Conservation (phyloP, 768 basidiomycete genomes). For the Chalciporus piperatus region DNA sequence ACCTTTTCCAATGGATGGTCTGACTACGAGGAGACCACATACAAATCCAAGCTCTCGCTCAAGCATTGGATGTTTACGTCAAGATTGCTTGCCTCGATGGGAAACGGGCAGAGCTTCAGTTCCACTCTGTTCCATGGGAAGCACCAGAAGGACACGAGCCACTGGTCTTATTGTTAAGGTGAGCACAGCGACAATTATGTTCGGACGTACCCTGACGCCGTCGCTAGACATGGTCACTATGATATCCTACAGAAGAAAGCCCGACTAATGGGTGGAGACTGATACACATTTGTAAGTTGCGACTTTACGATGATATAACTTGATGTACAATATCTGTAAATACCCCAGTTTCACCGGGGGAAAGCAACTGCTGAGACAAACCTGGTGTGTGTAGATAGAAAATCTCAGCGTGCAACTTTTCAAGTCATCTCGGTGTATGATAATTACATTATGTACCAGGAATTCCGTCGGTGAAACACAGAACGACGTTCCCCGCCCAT, state of each 20-base stretch:
- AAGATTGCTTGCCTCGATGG: slow-evolving; percentile 83
- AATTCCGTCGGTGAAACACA: too few relatives aligned
- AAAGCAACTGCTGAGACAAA: too few relatives aligned
- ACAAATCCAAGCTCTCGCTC: slow-evolving; percentile 74
- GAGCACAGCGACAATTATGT: slow-evolving; percentile 17
- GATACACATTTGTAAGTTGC: not conserved
- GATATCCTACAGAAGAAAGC: slow-evolving; percentile 48
- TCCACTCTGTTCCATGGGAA: slow-evolving; percentile 60
- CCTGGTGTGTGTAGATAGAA: too few relatives aligned
- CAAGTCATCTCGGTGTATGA: too few relatives aligned
- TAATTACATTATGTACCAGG: too few relatives aligned
- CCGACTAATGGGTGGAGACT: not conserved
- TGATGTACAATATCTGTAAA: not conserved
- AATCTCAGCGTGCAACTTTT: too few relatives aligned
- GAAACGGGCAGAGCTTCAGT: slow-evolving; percentile 51
- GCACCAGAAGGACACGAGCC: slow-evolving; percentile 45
- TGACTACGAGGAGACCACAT: slow-evolving; percentile 60
- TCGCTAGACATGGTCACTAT: slow-evolving; percentile 78
- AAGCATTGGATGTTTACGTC: slow-evolving; percentile 63
- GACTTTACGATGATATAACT: too few relatives aligned
- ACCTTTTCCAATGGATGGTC: not conserved
- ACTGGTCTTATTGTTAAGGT: slow-evolving; percentile 76
- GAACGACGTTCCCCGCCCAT: too few relatives aligned
- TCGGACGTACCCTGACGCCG: not conserved
- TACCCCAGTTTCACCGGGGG: slow-evolving; percentile 1